These are phyloP conservation scores for Populus hybrid DNA, from an alignment of 441 rosid genomes.

Conservation along the genomic window DNA sequence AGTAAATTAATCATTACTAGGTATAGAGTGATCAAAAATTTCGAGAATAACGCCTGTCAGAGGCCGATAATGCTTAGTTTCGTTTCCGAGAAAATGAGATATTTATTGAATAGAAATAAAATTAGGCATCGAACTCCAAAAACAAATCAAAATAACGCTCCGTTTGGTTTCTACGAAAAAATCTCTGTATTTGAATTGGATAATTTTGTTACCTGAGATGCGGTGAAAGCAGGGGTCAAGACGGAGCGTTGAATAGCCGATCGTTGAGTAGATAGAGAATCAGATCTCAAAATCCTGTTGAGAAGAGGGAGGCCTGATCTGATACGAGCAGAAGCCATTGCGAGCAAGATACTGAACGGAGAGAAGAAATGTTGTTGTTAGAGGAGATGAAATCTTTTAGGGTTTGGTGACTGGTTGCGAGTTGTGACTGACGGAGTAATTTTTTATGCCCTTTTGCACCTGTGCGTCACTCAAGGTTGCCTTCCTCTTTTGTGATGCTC, in stretches of 20 bases:
- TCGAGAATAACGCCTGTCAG: not conserved
- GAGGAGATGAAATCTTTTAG: not conserved
- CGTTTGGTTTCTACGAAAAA: not conserved
- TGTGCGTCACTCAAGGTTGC: not conserved
- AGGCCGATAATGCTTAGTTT: not conserved
- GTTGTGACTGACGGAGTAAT: not conserved
- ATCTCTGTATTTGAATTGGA: not conserved
- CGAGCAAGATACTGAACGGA: constrained; percentile 1
- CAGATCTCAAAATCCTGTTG: constrained; percentile 40
- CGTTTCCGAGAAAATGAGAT: not conserved
- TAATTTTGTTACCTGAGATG: constrained; percentile 40
- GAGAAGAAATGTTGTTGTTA: not conserved
- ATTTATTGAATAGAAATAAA: not conserved
- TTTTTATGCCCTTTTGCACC: not conserved
- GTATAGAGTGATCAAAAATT: not conserved
- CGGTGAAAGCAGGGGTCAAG: constrained; percentile 26
- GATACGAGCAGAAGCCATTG: constrained; percentile 56
- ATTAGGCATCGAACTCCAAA: not conserved
- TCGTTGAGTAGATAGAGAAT: constrained; percentile 35
- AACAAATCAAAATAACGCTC: not conserved
- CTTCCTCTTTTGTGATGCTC: not conserved
- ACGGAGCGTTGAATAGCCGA: constrained; percentile 37
- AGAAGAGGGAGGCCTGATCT: constrained; percentile 63
- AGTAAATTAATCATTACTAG: not conserved
- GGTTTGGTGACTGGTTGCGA: not conserved